phyloP scores from a whole-genome alignment of 1,284 basidiomycete genomes.

The Mycena citricolor region DNA sequence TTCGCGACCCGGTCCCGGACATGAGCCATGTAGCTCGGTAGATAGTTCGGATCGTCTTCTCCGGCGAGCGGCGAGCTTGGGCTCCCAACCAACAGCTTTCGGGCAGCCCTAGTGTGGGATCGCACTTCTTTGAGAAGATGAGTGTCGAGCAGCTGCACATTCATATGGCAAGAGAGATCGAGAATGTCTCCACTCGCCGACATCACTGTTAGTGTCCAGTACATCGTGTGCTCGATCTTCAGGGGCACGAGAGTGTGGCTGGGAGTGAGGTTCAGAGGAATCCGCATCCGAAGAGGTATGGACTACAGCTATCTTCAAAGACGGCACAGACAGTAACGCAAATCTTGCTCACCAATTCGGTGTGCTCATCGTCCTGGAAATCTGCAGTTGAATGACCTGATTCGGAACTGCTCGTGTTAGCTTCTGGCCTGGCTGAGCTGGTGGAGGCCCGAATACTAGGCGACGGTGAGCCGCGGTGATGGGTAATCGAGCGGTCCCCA shows the following conservation, averaged over 20 bases:
- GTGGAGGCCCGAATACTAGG: too few relatives aligned
- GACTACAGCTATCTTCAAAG: conserved; percentile 10
- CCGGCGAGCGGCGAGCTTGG: conserved; percentile 34
- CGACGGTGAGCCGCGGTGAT: too few relatives aligned
- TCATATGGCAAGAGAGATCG: conserved; percentile 87
- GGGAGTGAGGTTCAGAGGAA: conserved; percentile 56
- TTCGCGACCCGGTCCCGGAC: conserved; percentile 88
- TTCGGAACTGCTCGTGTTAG: too few relatives aligned
- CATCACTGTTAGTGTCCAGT: conserved; percentile 73
- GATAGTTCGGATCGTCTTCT: conserved; percentile 66
- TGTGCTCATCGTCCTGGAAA: conserved; percentile 32
- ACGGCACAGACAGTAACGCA: too few relatives aligned
- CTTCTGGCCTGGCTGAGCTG: too few relatives aligned
- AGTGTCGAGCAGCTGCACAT: conserved; percentile 77
- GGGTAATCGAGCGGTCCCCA: too few relatives aligned
- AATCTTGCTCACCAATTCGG: conserved; percentile 54
- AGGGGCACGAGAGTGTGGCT: conserved; percentile 74
- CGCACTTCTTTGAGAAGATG: conserved; percentile 77
- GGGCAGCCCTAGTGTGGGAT: conserved; percentile 66
- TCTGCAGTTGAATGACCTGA: too few relatives aligned
- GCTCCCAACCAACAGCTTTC: conserved; percentile 52
- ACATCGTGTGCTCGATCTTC: conserved; percentile 66
- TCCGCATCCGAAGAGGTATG: conserved; percentile 43
- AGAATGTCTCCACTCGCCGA: conserved; percentile 89
- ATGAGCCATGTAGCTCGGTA: conserved; percentile 86